Evolutionary conservation across 2,329 filamentous ascomycete genomes (phyloP).

Genomic region (Penicillium corylophilum): DNA sequence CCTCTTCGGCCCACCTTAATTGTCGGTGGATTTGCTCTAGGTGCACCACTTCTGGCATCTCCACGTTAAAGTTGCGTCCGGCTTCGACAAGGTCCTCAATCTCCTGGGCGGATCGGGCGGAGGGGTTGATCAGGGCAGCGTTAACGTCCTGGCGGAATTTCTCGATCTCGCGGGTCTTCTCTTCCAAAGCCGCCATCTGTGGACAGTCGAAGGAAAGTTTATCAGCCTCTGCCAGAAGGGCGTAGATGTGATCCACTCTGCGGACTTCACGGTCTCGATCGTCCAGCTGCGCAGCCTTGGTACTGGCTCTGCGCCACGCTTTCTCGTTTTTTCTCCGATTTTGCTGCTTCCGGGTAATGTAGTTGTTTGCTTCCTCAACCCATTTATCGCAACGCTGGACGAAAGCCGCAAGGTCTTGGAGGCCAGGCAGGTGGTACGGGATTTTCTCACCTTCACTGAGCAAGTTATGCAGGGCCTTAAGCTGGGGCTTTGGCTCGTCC

Average conservation of each 20-base stretch:
- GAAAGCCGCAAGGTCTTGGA: slow-evolving; percentile 79
- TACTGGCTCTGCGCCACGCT: slow-evolving; percentile 70
- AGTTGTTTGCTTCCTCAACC: slow-evolving; percentile 95
- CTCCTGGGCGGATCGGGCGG: slow-evolving; percentile 64
- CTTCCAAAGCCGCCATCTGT: slow-evolving; percentile 80
- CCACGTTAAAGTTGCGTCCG: slow-evolving; percentile 84
- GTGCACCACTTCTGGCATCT: slow-evolving; percentile 82
- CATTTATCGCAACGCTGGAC: slow-evolving; percentile 97
- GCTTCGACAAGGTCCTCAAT: slow-evolving; percentile 90
- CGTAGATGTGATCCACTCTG: slow-evolving; percentile 83
- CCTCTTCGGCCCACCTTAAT: slow-evolving; percentile 83
- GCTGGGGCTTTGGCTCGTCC: slow-evolving; percentile 76
- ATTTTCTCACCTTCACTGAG: slow-evolving; percentile 95
- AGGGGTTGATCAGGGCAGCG: slow-evolving; percentile 65
- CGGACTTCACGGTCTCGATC: slow-evolving; percentile 81
- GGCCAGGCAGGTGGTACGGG: slow-evolving; percentile 79
- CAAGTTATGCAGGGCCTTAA: slow-evolving; percentile 80
- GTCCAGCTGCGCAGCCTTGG: slow-evolving; percentile 76
- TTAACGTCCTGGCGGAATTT: slow-evolving; percentile 78
- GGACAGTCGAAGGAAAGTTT: slow-evolving; percentile 89
- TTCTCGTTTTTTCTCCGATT: slow-evolving; percentile 95
- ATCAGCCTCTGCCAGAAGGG: slow-evolving; percentile 79
- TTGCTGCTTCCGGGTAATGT: slow-evolving; percentile 95
- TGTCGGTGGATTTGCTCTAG: slow-evolving; percentile 79
- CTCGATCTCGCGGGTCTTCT: slow-evolving; percentile 80